phyloP scores from a whole-genome alignment of 2,329 filamentous ascomycete species.

The Fulvia fulva region DNA sequence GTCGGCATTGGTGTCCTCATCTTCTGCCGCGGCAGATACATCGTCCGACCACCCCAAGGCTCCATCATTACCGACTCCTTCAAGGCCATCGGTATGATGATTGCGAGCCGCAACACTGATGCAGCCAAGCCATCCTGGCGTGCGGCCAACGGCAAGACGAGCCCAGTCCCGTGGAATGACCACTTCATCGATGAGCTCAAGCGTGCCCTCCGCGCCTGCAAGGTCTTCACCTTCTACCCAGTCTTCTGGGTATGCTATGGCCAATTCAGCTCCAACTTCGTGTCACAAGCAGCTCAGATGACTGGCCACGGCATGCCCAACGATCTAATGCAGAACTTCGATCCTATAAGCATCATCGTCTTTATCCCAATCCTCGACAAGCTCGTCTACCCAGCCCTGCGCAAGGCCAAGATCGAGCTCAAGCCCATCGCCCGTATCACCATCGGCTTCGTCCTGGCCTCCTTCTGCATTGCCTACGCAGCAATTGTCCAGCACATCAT shows the following conservation, averaged over 20 bases:
- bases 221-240: constrained; percentile 57
- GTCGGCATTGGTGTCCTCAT: constrained; percentile 56
- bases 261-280: constrained; percentile 43
- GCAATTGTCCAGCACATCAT: constrained; percentile 56
- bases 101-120: constrained; percentile 52
- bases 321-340: constrained; percentile 48
- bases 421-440: constrained; percentile 52
- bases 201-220: constrained; percentile 62
- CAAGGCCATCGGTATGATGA: constrained; percentile 55
- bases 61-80: constrained; percentile 65
- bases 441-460: constrained; percentile 51
- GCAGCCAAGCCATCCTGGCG: constrained; percentile 66
- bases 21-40: constrained; percentile 30
- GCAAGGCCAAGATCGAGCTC: constrained; percentile 39
- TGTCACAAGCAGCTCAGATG: constrained; percentile 48
- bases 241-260: constrained; percentile 43
- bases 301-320: constrained; percentile 43
- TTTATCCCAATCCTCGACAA: constrained; percentile 46
- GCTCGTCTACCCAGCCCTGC: constrained; percentile 44
- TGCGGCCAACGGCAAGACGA: constrained; percentile 45
- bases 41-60: constrained; percentile 54
- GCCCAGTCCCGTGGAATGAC: constrained; percentile 59
- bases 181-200: constrained; percentile 69
- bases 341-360: constrained; percentile 45
- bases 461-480: constrained; percentile 53